Evolutionary conservation across 1,284 basidiomycete species (phyloP).

Genomic region (Ceratobasidium sp.): DNA sequence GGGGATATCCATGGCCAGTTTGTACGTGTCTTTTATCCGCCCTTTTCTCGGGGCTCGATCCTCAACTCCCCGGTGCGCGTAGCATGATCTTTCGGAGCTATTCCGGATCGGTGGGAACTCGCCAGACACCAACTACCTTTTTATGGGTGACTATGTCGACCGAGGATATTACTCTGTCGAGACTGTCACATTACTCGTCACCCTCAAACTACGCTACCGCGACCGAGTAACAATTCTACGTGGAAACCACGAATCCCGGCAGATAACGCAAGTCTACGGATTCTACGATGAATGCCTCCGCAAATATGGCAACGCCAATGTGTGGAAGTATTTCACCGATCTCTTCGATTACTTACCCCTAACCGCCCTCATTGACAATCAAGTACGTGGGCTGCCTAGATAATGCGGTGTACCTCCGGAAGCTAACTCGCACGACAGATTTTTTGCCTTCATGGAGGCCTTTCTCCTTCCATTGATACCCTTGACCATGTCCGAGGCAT

Average conservation of each 20-base stretch:
- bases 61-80: slow-evolving; percentile 42
- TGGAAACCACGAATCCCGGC: slow-evolving; percentile 98
- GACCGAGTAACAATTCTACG: slow-evolving; percentile 98
- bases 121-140: slow-evolving; percentile 99
- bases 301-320: slow-evolving; percentile 99
- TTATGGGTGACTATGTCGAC: slow-evolving; percentile 99
- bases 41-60: slow-evolving; percentile 25
- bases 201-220: slow-evolving; percentile 96
- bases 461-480: slow-evolving; percentile 98
- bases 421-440: slow-evolving; percentile 64
- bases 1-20: slow-evolving; percentile 99
- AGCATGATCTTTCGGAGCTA: slow-evolving; percentile 99
- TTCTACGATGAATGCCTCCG: slow-evolving; percentile 99
- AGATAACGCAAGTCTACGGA: slow-evolving; percentile 99
- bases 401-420: slow-evolving; percentile 13
- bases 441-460: slow-evolving; percentile 98
- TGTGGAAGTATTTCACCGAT: slow-evolving; percentile 99
- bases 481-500: slow-evolving; percentile 98
- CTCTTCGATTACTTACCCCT: slow-evolving; percentile 97
- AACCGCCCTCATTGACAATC: slow-evolving; percentile 97
- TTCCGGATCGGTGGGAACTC: slow-evolving; percentile 99
- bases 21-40: slow-evolving; percentile 64
- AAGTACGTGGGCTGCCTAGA: slow-evolving; percentile 66
- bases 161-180: slow-evolving; percentile 99
- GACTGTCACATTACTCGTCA: slow-evolving; percentile 97